These are phyloP conservation scores for Mucor ambiguus DNA, from an alignment of 371 early-diverging fungal species.

Conservation along the genomic window DNA sequence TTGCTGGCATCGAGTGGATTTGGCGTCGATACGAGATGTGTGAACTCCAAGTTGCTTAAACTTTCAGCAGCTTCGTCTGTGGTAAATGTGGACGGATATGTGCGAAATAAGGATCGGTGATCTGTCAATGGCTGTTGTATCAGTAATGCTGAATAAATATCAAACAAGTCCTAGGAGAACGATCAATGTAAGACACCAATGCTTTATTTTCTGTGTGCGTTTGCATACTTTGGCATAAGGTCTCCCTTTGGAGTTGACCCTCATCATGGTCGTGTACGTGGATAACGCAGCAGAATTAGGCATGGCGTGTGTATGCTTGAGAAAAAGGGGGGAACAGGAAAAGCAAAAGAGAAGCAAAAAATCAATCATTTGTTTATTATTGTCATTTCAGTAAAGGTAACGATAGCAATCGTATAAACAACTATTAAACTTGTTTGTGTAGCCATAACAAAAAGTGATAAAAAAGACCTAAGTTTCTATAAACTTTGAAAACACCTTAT, in stretches of 20 bases:
- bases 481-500: not conserved
- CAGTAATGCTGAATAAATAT: constrained; percentile 40
- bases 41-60: constrained; percentile 52
- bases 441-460: not conserved
- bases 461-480: not conserved
- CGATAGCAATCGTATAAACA: not conserved
- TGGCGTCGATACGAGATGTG: constrained; percentile 53
- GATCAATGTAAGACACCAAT: not conserved
- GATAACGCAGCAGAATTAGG: constrained; percentile 12
- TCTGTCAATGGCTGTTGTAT: constrained; percentile 42
- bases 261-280: constrained; percentile 32
- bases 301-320: not conserved
- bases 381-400: not conserved
- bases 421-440: constrained; percentile 2
- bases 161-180: constrained; percentile 37
- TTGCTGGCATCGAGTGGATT: constrained; percentile 51
- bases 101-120: constrained; percentile 55
- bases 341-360: not conserved
- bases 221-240: constrained; percentile 33
- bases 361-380: not conserved
- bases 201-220: not conserved
- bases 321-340: not conserved
- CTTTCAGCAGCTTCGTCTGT: constrained; percentile 60
- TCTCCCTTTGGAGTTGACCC: constrained; percentile 29
- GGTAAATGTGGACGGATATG: constrained; percentile 57